These are phyloP conservation scores for Starmerella floris DNA, from an alignment of 805 yeast genomes.

Conservation along the genomic window DNA sequence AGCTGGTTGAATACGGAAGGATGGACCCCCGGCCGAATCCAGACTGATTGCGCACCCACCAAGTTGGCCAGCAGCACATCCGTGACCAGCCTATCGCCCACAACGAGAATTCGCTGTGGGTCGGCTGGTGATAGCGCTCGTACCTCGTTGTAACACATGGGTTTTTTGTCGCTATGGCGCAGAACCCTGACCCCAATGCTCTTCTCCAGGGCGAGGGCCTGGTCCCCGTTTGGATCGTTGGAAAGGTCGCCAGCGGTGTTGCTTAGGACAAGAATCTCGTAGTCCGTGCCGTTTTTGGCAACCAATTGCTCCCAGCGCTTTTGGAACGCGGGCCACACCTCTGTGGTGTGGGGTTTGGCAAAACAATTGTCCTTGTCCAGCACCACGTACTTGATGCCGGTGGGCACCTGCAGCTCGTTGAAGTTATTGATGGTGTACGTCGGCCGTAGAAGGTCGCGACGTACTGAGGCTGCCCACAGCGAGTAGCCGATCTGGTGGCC, in stretches of 20 bases:
- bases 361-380: conserved; percentile 93
- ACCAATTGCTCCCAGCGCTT: conserved; percentile 35
- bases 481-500: conserved; percentile 9
- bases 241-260: conserved; percentile 78
- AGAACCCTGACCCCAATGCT: conserved; percentile 34
- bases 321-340: conserved; percentile 63
- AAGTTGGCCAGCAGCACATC: conserved; percentile 87
- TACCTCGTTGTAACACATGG: conserved; percentile 44
- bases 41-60: conserved; percentile 77
- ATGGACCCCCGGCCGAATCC: conserved; percentile 69
- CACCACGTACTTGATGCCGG: conserved; percentile 55
- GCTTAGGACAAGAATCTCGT: conserved; percentile 62
- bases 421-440: conserved; percentile 13
- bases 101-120: conserved; percentile 60
- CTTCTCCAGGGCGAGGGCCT: conserved; percentile 50
- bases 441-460: conserved; percentile 17
- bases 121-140: conserved; percentile 38
- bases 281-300: conserved; percentile 34
- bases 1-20: conserved; percentile 16
- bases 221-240: conserved; percentile 47
- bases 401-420: conserved; percentile 15
- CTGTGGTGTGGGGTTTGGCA: conserved; percentile 67
- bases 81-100: conserved; percentile 86
- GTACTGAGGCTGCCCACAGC: conserved; percentile 7
- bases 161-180: conserved; percentile 27